Evolutionary conservation across 371 early-diverging fungal species (phyloP), one percentile per base, ranked within the genome.

Genomic region (Mucor indicus): DNA sequence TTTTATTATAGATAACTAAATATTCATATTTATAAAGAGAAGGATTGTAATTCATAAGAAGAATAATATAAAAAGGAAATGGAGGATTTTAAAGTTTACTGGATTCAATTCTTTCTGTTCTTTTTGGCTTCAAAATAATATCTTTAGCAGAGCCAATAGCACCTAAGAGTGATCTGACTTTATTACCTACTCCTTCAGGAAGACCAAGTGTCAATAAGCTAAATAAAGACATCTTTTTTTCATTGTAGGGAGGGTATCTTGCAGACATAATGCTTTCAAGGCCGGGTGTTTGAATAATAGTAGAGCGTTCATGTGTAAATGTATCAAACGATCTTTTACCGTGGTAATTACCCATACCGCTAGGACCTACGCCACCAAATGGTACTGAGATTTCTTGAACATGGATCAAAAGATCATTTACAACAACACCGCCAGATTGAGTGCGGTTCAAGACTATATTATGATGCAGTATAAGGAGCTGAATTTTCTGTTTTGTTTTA

Each of bases 291-390:
- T 76, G 77, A 60, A 77, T 60, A 63, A 81, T 67, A 4, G 77
- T 65, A 23, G 75, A 44, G 22, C 87, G 75, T 29, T 80, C 75
- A 48, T 89, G 86, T 17, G 82, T 77, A 58, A 93, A 90, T 3
- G 81, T 73, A 17, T 85, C 75, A 56, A 94, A 89, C 17, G 92
- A 88, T 41, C 69, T 62, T 44, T 74, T 70, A 48, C 93, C 95
- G 30, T 89, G 90, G 62, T 93, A 94, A 27, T 65, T 58, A 45
- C 95, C 95, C 52, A 84, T 74, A 12, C 96, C 96, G n/a, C 87
- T 86, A 2, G 82, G 68, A 0, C 95, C 95, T 8, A 88, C 79
- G 16, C 95, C 96, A 30, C 93, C 92, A 66, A 93, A 93, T 12
- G 96, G 95, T 37, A 88, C 46, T 32, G 67, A 57, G 4, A 62